Conservation (phyloP, 148 eudicot species). For the Polygonum maritimum region DNA sequence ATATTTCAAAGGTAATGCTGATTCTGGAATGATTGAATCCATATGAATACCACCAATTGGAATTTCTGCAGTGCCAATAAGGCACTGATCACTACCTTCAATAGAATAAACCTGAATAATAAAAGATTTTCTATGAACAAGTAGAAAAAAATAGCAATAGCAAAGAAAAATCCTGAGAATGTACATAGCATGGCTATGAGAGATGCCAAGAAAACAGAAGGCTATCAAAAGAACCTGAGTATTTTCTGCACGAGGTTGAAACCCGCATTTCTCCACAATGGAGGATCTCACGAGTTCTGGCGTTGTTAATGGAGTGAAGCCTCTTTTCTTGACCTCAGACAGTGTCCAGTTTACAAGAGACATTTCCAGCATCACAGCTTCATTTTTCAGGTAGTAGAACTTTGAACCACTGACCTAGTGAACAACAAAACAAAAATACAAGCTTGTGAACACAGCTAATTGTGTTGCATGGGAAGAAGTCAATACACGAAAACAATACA, state of each 20-base stretch:
- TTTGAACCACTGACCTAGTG: conserved; percentile 86
- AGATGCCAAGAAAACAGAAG: not conserved
- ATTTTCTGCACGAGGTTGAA: conserved; percentile 91
- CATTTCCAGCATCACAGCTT: conserved; percentile 88
- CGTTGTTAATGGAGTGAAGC: conserved; percentile 81
- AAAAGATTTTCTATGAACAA: not conserved
- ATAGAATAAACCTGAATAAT: conserved; percentile 64
- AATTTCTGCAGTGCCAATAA: conserved; percentile 87
- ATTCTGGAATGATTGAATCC: conserved; percentile 73
- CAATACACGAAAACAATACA: not conserved
- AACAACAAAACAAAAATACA: conserved; percentile 10
- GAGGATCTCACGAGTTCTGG: conserved; percentile 88
- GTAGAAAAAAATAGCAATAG: not conserved
- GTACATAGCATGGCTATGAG: not conserved
- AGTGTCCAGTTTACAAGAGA: conserved; percentile 83
- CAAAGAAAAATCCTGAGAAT: not conserved
- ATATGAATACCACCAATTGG: conserved; percentile 87
- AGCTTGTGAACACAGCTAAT: not conserved
- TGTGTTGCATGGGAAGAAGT: not conserved
- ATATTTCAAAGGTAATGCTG: conserved; percentile 69
- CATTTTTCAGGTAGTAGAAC: conserved; percentile 88
- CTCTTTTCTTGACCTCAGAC: conserved; percentile 63
- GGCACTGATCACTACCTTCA: conserved; percentile 80
- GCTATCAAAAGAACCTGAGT: conserved; percentile 54
- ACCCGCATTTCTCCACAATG: conserved; percentile 90